phyloP scores from a whole-genome alignment of 2,329 filamentous ascomycete species.

The Botryotinia narcissicola region DNA sequence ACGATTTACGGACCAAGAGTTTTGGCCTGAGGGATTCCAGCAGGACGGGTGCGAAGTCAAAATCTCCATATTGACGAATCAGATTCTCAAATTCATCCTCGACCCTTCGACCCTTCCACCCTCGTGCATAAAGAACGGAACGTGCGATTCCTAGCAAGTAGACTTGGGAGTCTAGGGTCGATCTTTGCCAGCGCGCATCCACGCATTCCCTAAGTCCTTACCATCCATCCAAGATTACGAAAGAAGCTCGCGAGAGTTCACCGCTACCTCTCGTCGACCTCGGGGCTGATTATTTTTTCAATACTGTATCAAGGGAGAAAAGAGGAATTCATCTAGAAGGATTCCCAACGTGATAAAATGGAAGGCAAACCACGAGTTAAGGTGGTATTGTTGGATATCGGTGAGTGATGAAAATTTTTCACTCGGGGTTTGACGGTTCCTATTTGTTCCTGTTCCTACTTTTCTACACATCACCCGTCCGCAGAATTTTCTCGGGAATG shows the following conservation, averaged over 20 bases:
- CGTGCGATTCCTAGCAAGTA: background rate
- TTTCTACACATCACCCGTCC: background rate
- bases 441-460: background rate
- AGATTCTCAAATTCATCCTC: background rate
- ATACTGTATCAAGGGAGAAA: background rate
- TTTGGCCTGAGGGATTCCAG: background rate
- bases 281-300: slow-evolving; percentile 2
- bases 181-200: slow-evolving; percentile 13
- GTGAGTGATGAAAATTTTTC: slow-evolving; percentile 28
- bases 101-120: background rate
- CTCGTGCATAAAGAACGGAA: background rate
- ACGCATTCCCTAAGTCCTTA: slow-evolving; percentile 3
- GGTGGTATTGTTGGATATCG: slow-evolving; percentile 39
- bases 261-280: slow-evolving; percentile 14
- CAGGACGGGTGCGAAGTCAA: background rate
- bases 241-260: slow-evolving; percentile 4
- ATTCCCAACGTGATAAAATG: background rate
- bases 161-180: background rate
- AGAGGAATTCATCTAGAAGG: background rate
- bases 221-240: slow-evolving; percentile 5
- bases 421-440: background rate
- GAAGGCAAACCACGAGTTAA: slow-evolving; percentile 18
- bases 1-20: background rate
- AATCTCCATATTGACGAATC: background rate
- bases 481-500: background rate